Evolutionary conservation across 2,329 filamentous ascomycete species (phyloP).

Genomic region (Coleophoma cylindrospora): DNA sequence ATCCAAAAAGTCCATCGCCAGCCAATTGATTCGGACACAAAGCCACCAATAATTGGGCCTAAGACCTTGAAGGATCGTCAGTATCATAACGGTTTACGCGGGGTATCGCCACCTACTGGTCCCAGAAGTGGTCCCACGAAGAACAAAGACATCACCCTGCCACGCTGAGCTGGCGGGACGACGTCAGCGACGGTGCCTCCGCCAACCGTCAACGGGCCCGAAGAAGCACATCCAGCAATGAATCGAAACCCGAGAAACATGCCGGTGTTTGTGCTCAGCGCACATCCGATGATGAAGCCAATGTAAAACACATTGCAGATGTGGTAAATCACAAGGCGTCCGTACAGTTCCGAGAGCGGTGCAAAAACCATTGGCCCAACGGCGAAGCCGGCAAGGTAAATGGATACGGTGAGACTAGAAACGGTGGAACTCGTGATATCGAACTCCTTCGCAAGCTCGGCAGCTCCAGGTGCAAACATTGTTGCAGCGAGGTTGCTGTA

Average conservation of each 20-base stretch:
- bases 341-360: slow-evolving; percentile 58
- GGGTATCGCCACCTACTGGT: slow-evolving; percentile 23
- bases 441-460: slow-evolving; percentile 58
- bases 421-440: slow-evolving; percentile 35
- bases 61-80: slow-evolving; percentile 7
- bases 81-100: background rate
- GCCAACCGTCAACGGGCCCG: slow-evolving; percentile 47
- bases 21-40: slow-evolving; percentile 27
- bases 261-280: slow-evolving; percentile 39
- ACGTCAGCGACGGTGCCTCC: slow-evolving; percentile 49
- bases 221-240: slow-evolving; percentile 48
- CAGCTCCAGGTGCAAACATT: slow-evolving; percentile 66
- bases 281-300: slow-evolving; percentile 49
- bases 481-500: slow-evolving; percentile 26
- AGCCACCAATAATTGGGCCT: slow-evolving; percentile 27
- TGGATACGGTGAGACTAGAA: slow-evolving; percentile 55
- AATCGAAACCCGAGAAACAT: slow-evolving; percentile 55
- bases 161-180: slow-evolving; percentile 40
- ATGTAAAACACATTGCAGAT: slow-evolving; percentile 42
- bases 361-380: slow-evolving; percentile 19
- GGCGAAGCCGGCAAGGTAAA: slow-evolving; percentile 18
- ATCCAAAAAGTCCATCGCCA: slow-evolving; percentile 35
- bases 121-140: slow-evolving; percentile 21
- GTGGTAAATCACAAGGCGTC: slow-evolving; percentile 46
- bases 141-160: slow-evolving; percentile 38